Percentiles rank a stretch among this genome's conserved stretches.
phyloP scores from a whole-genome alignment of 306 rosid genomes.

The Erythrophleum fordii region DNA sequence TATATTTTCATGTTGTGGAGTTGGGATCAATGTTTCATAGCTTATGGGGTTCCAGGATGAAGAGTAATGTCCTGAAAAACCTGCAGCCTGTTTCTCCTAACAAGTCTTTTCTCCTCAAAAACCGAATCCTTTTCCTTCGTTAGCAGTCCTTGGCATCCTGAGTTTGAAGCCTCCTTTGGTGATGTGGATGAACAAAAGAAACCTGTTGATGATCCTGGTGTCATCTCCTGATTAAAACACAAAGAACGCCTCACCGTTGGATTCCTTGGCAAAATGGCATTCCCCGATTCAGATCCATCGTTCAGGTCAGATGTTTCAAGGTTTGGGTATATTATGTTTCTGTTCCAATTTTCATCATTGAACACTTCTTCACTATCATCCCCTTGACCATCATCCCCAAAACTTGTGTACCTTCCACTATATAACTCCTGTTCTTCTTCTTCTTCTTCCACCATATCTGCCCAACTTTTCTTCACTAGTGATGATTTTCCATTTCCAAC shows the following conservation, averaged over 20 bases:
- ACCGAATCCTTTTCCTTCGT: slow-evolving; percentile 37
- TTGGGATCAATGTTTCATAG: neutral
- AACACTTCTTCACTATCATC: slow-evolving; percentile 37
- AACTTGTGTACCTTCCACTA: slow-evolving; percentile 25
- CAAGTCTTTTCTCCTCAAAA: slow-evolving; percentile 37
- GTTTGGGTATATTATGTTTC: slow-evolving; percentile 56
- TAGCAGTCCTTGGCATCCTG: slow-evolving; percentile 24
- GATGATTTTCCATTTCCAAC: neutral
- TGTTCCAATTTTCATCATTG: slow-evolving; percentile 64
- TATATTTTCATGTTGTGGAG: neutral
- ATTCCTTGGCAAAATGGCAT: slow-evolving; percentile 51
- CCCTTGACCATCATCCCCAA: slow-evolving; percentile 12
- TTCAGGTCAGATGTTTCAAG: slow-evolving; percentile 46
- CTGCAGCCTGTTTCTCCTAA: slow-evolving; percentile 66
- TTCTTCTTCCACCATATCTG: slow-evolving; percentile 93
- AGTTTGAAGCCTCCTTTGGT: slow-evolving; percentile 44
- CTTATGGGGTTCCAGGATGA: slow-evolving; percentile 33
- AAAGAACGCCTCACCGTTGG: slow-evolving; percentile 60
- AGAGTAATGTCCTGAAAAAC: slow-evolving; percentile 61
- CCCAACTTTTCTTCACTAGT: slow-evolving; percentile 82
- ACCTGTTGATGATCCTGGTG: slow-evolving; percentile 35
- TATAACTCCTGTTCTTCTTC: slow-evolving; percentile 58
- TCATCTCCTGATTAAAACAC: slow-evolving; percentile 49
- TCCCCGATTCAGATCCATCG: slow-evolving; percentile 39
- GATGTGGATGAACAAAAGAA: slow-evolving; percentile 41